Percentiles rank a stretch among this genome's conserved stretches.
phyloP scores from a whole-genome alignment of 2,329 filamentous ascomycete species.

The Emergomyces orientalis region DNA sequence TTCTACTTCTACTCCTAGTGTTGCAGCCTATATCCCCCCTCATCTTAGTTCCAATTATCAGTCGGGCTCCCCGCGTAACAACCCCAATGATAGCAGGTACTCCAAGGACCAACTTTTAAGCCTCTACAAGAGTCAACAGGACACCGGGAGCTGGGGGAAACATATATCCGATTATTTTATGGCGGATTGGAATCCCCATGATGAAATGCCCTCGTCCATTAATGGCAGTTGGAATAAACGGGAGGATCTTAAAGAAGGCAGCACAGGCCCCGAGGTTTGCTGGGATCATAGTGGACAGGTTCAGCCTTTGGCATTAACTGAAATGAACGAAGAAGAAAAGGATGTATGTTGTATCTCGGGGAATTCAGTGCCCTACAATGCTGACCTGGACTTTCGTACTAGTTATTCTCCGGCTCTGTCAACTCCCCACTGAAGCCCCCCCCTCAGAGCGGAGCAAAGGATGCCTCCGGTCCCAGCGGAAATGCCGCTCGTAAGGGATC shows the following conservation, averaged over 20 bases:
- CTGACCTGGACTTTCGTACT: conserved; percentile 19
- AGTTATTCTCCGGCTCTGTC: conserved; percentile 77
- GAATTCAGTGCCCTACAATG: conserved; percentile 1
- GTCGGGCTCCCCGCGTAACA: conserved; percentile 43
- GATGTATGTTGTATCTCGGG: conserved; percentile 41
- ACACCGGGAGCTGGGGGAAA: conserved; percentile 46
- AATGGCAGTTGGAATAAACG: conserved; percentile 66
- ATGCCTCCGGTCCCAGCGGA: conserved; percentile 30
- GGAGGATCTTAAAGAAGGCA: conserved; percentile 61
- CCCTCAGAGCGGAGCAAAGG: conserved; percentile 57
- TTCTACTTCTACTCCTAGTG: conserved; percentile 31
- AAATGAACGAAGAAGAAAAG: conserved; percentile 60
- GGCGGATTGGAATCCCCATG: conserved; percentile 68
- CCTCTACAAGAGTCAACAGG: conserved; percentile 55
- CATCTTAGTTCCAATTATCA: conserved; percentile 47
- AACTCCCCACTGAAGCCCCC: conserved; percentile 89
- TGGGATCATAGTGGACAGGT: conserved; percentile 69
- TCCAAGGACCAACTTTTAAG: conserved; percentile 69
- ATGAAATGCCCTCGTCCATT: conserved; percentile 49
- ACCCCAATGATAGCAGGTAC: conserved; percentile 54
- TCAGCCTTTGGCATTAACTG: conserved; percentile 61
- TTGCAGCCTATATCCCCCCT: conserved; percentile 51
- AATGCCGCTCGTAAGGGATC: conserved; percentile 66
- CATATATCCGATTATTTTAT: conserved; percentile 61
- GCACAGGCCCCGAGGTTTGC: conserved; percentile 79